phyloP scores from a whole-genome alignment of 139 green algal genomes.

The Choricystis sp. region DNA sequence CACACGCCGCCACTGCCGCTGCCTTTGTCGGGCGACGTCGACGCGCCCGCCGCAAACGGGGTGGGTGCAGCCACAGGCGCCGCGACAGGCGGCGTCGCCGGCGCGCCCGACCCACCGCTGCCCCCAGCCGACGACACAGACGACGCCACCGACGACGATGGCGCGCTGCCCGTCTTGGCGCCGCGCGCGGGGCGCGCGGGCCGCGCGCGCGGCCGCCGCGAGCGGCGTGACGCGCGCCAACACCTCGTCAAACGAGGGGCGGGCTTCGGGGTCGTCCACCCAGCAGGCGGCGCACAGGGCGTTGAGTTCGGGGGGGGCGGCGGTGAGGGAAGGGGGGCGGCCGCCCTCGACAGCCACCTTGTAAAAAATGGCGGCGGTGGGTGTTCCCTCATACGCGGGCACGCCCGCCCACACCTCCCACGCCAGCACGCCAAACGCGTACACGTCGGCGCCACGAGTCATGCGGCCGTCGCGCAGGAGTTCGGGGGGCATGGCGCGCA shows the following conservation, averaged over 20 bases:
- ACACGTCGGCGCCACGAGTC: slow-evolving; percentile 20
- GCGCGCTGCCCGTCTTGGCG: too few species aligned
- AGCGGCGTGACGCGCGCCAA: not conserved
- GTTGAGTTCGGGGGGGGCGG: not conserved
- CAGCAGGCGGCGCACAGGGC: not conserved
- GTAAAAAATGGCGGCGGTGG: not conserved
- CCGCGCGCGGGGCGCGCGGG: too few species aligned
- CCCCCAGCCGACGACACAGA: too few species aligned
- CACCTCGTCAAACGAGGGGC: not conserved
- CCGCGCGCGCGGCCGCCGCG: too few species aligned
- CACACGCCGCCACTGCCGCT: too few species aligned
- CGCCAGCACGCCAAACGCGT: slow-evolving; percentile 24
- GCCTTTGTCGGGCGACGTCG: too few species aligned
- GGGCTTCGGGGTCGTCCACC: not conserved
- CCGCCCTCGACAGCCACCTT: not conserved
- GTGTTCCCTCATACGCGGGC: not conserved
- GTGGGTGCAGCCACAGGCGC: too few species aligned
- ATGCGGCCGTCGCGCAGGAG: slow-evolving; percentile 19
- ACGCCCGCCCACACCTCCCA: slow-evolving; percentile 5
- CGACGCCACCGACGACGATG: too few species aligned
- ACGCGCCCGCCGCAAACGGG: too few species aligned
- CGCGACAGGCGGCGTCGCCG: too few species aligned
- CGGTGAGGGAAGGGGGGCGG: not conserved
- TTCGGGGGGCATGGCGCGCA: slow-evolving; percentile 29
- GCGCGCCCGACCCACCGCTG: too few species aligned